phyloP scores from a whole-genome alignment of 352 stramenopile species.

The Phytophthora tubulina region DNA sequence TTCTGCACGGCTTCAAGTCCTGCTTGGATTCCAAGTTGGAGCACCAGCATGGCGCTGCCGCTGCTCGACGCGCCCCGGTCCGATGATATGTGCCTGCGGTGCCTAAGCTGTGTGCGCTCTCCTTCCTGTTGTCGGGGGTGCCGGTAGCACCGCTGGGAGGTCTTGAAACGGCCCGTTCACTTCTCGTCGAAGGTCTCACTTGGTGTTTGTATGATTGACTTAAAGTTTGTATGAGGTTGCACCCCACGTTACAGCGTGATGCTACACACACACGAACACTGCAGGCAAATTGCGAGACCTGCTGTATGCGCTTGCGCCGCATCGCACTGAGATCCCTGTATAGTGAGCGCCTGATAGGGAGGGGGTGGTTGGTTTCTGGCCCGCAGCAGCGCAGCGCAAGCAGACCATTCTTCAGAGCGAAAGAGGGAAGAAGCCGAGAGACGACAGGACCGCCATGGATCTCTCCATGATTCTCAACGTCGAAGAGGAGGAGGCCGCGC shows the following conservation, averaged over 20 bases:
- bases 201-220: conserved; percentile 11
- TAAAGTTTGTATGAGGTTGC: conserved; percentile 17
- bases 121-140: neutral
- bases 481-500: conserved; percentile 29
- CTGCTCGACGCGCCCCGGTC: neutral
- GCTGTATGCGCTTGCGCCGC: conserved; percentile 1
- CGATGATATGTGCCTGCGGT: too few relatives aligned
- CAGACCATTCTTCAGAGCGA: neutral
- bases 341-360: conserved; percentile 20
- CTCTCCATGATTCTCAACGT: conserved; percentile 63
- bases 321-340: conserved; percentile 21
- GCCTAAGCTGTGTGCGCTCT: too few relatives aligned
- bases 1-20: conserved; percentile 1
- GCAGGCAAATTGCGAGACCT: neutral
- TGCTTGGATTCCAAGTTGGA: conserved; percentile 1
- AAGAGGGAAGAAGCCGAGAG: conserved; percentile 10
- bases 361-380: neutral
- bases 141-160: neutral
- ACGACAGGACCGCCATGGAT: conserved; percentile 42
- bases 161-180: neutral
- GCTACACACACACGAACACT: conserved; percentile 19
- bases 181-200: conserved; percentile 1
- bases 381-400: too few relatives aligned
- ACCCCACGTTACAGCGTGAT: conserved; percentile 16
- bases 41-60: neutral